phyloP scores from a whole-genome alignment of 2,329 filamentous ascomycete species.

The Fusarium ambrosium region DNA sequence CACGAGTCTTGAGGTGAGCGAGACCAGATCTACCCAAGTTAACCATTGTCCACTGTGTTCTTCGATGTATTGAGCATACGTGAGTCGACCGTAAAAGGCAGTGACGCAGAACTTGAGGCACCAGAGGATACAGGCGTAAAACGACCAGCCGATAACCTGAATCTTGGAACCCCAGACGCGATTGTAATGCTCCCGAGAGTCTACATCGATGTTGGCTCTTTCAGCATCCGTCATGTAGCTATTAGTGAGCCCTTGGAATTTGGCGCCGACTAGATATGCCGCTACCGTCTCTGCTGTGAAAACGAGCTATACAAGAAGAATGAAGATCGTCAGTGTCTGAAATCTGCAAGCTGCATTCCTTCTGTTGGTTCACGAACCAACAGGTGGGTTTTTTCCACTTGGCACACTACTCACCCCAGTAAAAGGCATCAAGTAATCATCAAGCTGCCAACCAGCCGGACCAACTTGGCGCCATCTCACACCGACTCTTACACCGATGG shows the following conservation, averaged over 20 bases:
- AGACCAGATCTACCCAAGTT: constrained; percentile 33
- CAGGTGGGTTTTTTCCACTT: not conserved
- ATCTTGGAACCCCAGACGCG: constrained; percentile 49
- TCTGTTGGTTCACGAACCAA: constrained; percentile 1
- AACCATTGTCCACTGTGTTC: not conserved
- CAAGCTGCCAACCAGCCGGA: constrained; percentile 29
- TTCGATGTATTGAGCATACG: constrained; percentile 39
- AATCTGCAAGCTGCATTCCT: not conserved
- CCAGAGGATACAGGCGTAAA: constrained; percentile 52
- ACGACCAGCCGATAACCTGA: constrained; percentile 49
- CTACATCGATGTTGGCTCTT: constrained; percentile 29
- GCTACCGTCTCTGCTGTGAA: constrained; percentile 41
- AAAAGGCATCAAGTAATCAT: constrained; percentile 42
- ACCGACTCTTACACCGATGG: constrained; percentile 29
- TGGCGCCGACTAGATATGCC: constrained; percentile 39
- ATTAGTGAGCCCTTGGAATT: constrained; percentile 39
- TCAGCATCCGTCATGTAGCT: constrained; percentile 39
- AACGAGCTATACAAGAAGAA: constrained; percentile 17
- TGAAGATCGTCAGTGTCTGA: not conserved
- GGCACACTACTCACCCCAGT: constrained; percentile 34
- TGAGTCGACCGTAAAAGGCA: constrained; percentile 47
- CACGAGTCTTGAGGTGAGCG: constrained; percentile 26
- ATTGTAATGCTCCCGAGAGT: constrained; percentile 34
- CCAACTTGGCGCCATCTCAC: constrained; percentile 38
- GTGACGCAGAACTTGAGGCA: constrained; percentile 48